Evolutionary conservation across 2,329 filamentous ascomycete species (phyloP), one percentile per base, ranked within the genome.

Genomic region (Diaporthe caulivora): DNA sequence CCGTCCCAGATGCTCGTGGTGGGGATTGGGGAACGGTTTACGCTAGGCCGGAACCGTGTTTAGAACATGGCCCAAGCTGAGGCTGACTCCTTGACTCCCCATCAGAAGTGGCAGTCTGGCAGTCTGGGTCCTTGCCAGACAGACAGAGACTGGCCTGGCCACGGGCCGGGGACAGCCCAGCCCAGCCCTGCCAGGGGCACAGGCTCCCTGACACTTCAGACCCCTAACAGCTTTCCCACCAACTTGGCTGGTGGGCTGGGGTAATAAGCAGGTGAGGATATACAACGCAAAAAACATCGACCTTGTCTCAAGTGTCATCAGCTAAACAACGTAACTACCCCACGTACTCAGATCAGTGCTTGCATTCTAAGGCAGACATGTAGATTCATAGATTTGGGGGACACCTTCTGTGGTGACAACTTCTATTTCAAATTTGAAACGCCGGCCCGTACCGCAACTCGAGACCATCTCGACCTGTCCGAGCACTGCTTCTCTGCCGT

Each of bases 341-440:
- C 9, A 9, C 34, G 34, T 34, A 24, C 21, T 51, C 7, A 26
- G 15, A 18, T 51, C 62, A 51, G 24, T 37, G 44, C 18, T 34
- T 51, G 44, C 42, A 65, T 65, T 65, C n/a, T 29, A 26, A 11
- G 2, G 2, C 37, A 9, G 9, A 40, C 11, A 40, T 13, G 11
- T 40, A 40, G 37, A 40, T 40, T 40, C 44, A 51, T 34, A 51
- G n/a, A 17, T 17, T 51, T 26, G 31, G 31, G 44, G 17, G 44
- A 37, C 42, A 51, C 13, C 44, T 37, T 51, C 29, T 37, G 26
- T 49, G 26, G 42, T 51, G 29, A 65, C 44, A 65, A 65, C 62
- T 51, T 65, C 62, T 65, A 51, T 65, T 65, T 65, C 62, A 65
- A 24, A 65, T 37, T 65, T 24, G 29, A 51, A 65, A 65, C 62